phyloP scores from a whole-genome alignment of 768 basidiomycete species.

The Tricholoma matsutake region DNA sequence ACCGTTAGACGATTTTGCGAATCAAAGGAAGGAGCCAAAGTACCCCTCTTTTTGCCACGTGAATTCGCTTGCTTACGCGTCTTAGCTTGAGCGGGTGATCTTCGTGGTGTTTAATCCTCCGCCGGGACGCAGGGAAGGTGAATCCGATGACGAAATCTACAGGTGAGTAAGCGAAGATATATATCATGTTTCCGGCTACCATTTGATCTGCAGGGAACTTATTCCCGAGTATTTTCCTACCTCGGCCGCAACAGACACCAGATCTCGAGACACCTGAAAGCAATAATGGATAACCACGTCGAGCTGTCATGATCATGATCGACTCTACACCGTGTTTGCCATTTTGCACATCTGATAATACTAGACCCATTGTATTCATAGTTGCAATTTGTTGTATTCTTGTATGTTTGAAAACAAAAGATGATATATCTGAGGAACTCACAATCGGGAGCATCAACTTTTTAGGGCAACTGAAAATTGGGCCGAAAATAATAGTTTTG shows the following conservation, averaged over 20 bases:
- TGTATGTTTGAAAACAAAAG: not conserved
- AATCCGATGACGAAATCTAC: constrained; percentile 41
- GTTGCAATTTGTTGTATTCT: not conserved
- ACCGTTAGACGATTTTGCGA: constrained; percentile 58
- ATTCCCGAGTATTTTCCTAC: constrained; percentile 62
- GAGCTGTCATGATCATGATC: not conserved
- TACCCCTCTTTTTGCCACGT: constrained; percentile 17
- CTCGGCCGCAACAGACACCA: constrained; percentile 7
- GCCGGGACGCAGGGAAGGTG: constrained; percentile 59
- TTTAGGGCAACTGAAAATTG: too few species aligned
- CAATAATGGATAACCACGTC: not conserved
- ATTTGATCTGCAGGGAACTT: constrained; percentile 30
- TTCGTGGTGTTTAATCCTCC: constrained; percentile 49
- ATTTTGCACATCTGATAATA: not conserved
- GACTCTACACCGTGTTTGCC: not conserved
- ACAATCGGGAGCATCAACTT: too few species aligned
- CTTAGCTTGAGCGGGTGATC: constrained; percentile 64
- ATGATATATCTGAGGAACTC: too few species aligned
- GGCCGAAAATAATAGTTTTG: too few species aligned
- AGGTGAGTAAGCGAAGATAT: constrained; percentile 36
- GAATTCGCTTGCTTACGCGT: not conserved
- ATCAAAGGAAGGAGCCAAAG: constrained; percentile 45
- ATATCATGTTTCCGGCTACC: not conserved
- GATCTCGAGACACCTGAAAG: not conserved
- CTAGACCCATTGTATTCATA: not conserved